Conservation (phyloP, 805 yeast species). For the Cyberlindnera veronae region DNA sequence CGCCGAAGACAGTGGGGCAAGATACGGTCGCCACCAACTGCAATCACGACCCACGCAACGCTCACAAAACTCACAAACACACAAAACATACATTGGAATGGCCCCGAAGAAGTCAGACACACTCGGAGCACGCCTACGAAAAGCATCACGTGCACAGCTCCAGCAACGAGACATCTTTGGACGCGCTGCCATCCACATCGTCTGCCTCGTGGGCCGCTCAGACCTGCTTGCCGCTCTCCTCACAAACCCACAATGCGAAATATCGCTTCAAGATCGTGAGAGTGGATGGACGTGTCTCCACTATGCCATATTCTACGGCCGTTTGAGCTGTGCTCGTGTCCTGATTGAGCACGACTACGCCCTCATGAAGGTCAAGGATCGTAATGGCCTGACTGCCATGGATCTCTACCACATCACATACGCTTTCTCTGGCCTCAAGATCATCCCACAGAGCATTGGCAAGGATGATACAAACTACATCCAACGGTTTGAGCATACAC, state of each 20-base stretch:
- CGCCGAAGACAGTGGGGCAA: too few relatives aligned
- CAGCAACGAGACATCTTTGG: slow-evolving; percentile 66
- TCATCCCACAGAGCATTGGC: slow-evolving; percentile 40
- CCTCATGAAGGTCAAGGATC: slow-evolving; percentile 57
- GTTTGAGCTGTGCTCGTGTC: slow-evolving; percentile 49
- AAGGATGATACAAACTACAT: slow-evolving; percentile 21
- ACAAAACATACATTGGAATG: too few relatives aligned
- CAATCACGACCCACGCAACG: too few relatives aligned
- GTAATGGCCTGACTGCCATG: slow-evolving; percentile 68
- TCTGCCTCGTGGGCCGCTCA: slow-evolving; percentile 47
- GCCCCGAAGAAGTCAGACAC: slow-evolving; percentile 10
- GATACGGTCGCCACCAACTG: too few relatives aligned
- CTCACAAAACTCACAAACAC: too few relatives aligned
- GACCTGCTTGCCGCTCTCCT: slow-evolving; percentile 46
- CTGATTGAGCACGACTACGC: slow-evolving; percentile 34
- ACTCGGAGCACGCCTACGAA: slow-evolving; percentile 17
- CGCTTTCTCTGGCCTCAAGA: slow-evolving; percentile 40
- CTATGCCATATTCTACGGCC: slow-evolving; percentile 56
- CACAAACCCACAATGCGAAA: slow-evolving; percentile 43
- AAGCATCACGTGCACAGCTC: slow-evolving; percentile 37
- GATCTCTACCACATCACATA: slow-evolving; percentile 44
- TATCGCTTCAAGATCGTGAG: slow-evolving; percentile 57
- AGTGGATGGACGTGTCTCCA: slow-evolving; percentile 83
- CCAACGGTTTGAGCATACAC: slow-evolving; percentile 14
- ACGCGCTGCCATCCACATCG: slow-evolving; percentile 55